phyloP scores from a whole-genome alignment of 106 monocot species.

The Dendrobium nobile region DNA sequence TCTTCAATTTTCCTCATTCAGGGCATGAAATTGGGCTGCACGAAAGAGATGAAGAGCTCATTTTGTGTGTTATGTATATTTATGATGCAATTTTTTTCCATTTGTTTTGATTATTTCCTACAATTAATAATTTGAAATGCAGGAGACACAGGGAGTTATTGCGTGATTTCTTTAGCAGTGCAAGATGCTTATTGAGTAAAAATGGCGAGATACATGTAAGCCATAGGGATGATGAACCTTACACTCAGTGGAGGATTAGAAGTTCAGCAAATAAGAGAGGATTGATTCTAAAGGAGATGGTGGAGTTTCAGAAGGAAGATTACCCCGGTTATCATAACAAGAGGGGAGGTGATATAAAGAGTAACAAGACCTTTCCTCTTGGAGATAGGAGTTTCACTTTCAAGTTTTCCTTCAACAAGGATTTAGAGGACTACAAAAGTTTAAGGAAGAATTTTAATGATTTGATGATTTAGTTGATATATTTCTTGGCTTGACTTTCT shows the following conservation, averaged over 20 bases:
- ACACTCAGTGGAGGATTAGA: slow-evolving; percentile 1
- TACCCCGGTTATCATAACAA: no score
- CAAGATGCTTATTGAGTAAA: not conserved
- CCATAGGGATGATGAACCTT: slow-evolving; percentile 10
- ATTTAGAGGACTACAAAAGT: not conserved
- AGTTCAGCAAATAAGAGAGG: slow-evolving; percentile 4
- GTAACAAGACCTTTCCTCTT: slow-evolving; percentile 18
- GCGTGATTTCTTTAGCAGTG: not conserved
- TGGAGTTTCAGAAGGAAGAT: no score
- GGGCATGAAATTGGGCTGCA: slow-evolving; percentile 4
- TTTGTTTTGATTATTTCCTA: not conserved
- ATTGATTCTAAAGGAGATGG: not conserved
- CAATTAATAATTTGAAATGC: not conserved
- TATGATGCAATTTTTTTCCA: not conserved
- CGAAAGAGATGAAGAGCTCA: slow-evolving; percentile 3
- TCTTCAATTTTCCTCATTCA: slow-evolving; percentile 70
- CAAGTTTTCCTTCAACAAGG: slow-evolving; percentile 5
- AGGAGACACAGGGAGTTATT: slow-evolving; percentile 6
- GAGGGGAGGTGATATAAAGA: slow-evolving; percentile 13
- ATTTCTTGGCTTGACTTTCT: no score
- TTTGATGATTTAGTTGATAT: no score
- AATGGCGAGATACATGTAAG: slow-evolving; percentile 1
- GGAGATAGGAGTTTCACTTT: slow-evolving; percentile 8
- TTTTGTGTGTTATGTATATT: not conserved
- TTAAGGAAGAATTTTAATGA: no score